phyloP scores from a whole-genome alignment of 208 protist genomes.

The Crithidia brevicula region DNA sequence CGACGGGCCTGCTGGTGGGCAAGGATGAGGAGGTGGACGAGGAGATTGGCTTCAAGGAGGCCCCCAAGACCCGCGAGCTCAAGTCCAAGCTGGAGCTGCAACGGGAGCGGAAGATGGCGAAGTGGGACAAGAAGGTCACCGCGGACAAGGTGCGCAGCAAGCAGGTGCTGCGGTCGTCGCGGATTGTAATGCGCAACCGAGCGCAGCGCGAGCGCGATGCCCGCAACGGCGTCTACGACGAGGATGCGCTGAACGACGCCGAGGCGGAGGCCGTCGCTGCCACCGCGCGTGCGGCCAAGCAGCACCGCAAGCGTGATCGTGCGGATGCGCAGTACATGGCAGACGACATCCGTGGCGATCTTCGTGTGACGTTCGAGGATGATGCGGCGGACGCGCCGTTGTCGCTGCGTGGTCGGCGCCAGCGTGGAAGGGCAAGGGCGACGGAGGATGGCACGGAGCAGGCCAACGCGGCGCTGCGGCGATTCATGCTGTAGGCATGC shows the following conservation, averaged over 20 bases:
- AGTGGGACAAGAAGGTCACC: slow-evolving; percentile 92
- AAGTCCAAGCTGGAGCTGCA: slow-evolving; percentile 73
- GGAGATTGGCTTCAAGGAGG: slow-evolving; percentile 84
- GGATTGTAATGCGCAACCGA: slow-evolving; percentile 64
- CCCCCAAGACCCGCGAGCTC: slow-evolving; percentile 63
- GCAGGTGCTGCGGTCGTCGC: slow-evolving; percentile 82
- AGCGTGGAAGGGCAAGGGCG: background rate
- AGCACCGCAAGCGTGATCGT: slow-evolving; percentile 39
- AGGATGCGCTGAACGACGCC: slow-evolving; percentile 52
- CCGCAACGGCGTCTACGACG: slow-evolving; percentile 52
- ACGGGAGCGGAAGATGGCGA: slow-evolving; percentile 83
- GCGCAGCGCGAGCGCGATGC: slow-evolving; percentile 44
- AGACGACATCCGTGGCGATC: slow-evolving; percentile 63
- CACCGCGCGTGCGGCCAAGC: slow-evolving; percentile 28
- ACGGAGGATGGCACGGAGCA: slow-evolving; percentile 3
- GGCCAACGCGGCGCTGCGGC: slow-evolving; percentile 49
- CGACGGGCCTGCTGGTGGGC: slow-evolving; percentile 26
- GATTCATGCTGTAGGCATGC: slow-evolving; percentile 30
- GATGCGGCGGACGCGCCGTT: slow-evolving; percentile 6
- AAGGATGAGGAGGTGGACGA: slow-evolving; percentile 89
- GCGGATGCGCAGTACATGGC: slow-evolving; percentile 29
- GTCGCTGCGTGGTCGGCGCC: slow-evolving; percentile 1
- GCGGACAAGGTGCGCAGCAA: slow-evolving; percentile 89
- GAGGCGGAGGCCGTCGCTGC: slow-evolving; percentile 42
- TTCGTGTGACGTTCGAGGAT: slow-evolving; percentile 17